These are phyloP conservation scores for Phytophthora hibernalis DNA, from an alignment of 352 stramenopile species.

Conservation along the genomic window DNA sequence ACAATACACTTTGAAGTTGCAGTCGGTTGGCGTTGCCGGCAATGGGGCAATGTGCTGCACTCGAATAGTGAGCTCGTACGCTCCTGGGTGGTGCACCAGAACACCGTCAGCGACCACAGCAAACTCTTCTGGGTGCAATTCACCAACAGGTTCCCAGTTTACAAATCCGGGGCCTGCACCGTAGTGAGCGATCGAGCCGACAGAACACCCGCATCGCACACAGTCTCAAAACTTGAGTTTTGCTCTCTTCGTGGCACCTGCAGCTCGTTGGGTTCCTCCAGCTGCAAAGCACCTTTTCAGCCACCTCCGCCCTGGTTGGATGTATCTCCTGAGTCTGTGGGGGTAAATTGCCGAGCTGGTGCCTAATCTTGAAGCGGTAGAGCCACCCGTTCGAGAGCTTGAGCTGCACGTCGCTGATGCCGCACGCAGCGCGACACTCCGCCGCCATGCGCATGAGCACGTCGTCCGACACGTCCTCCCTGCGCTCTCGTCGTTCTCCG, in stretches of 20 bases:
- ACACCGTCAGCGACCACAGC: slow-evolving; percentile 43
- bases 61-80: slow-evolving; percentile 43
- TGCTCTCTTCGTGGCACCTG: background rate
- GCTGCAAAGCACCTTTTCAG: background rate
- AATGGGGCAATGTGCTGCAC: slow-evolving; percentile 27
- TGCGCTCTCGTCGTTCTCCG: slow-evolving; percentile 4
- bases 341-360: slow-evolving; percentile 23
- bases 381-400: slow-evolving; percentile 61
- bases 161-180: slow-evolving; percentile 36
- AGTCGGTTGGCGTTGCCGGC: background rate
- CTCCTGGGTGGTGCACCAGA: slow-evolving; percentile 23
- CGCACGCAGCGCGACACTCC: slow-evolving; percentile 39
- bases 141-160: slow-evolving; percentile 45
- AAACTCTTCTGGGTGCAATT: slow-evolving; percentile 26
- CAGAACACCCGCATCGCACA: slow-evolving; percentile 3
- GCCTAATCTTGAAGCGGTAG: slow-evolving; percentile 52
- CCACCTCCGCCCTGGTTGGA: background rate
- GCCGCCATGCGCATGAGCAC: slow-evolving; percentile 38
- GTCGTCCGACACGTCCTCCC: slow-evolving; percentile 33
- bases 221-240: background rate
- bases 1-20: slow-evolving; percentile 28
- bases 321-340: background rate
- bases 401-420: slow-evolving; percentile 42
- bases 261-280: background rate
- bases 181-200: slow-evolving; percentile 32